Percentiles rank a stretch among this genome's conserved stretches.
phyloP scores from a whole-genome alignment of 805 yeast genomes.

The Cyberlindnera bimundalis region DNA sequence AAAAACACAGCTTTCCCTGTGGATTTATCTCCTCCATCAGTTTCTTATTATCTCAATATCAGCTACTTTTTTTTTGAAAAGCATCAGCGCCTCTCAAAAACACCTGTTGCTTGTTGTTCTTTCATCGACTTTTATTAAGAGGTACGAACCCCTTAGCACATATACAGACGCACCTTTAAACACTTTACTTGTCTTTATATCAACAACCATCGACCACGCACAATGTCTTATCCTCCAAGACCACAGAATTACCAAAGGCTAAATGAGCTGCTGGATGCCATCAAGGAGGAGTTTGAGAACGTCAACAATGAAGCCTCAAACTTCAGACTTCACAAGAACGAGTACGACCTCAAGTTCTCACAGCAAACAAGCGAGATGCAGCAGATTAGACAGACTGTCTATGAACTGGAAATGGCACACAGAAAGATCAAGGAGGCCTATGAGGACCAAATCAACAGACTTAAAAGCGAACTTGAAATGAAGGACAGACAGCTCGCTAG shows the following conservation, averaged over 20 bases:
- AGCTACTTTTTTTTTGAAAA: too few relatives aligned
- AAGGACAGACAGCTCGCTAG: conserved; percentile 58
- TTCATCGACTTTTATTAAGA: neutral
- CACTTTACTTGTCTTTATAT: too few relatives aligned
- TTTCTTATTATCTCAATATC: neutral
- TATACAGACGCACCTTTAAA: neutral
- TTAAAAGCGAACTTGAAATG: conserved; percentile 81
- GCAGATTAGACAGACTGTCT: conserved; percentile 89
- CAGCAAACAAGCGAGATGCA: conserved; percentile 94
- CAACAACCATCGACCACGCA: too few relatives aligned
- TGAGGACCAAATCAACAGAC: conserved; percentile 84
- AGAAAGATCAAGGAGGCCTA: conserved; percentile 93
- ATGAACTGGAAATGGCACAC: conserved; percentile 91
- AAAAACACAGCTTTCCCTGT: neutral
- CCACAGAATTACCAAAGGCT: conserved; percentile 37
- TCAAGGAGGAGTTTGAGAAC: conserved; percentile 85
- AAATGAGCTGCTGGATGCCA: conserved; percentile 84
- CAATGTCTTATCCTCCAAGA: conserved; percentile 30
- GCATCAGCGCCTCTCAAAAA: too few relatives aligned
- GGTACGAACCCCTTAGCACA: neutral
- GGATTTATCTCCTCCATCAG: neutral
- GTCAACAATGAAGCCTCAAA: conserved; percentile 82
- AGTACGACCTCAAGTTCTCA: conserved; percentile 81
- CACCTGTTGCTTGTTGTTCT: neutral
- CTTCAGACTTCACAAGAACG: conserved; percentile 87